phyloP scores from a whole-genome alignment of 352 stramenopile species.

The Phytophthora idaei region DNA sequence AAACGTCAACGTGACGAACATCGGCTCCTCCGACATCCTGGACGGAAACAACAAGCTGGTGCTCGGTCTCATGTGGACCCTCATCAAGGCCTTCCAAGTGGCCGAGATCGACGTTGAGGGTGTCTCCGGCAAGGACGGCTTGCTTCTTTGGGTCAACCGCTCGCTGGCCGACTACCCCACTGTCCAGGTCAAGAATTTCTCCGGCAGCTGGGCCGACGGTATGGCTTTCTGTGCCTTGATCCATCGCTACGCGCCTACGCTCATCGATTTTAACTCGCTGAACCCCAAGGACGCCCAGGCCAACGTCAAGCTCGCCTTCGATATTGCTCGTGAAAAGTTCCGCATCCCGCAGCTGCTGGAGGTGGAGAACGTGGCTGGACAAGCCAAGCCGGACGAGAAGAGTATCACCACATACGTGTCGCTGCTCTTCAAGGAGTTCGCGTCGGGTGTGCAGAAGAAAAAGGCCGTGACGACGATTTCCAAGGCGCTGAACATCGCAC shows the following conservation, averaged over 20 bases:
- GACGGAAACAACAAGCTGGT: conserved; percentile 93
- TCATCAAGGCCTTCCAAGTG: conserved; percentile 92
- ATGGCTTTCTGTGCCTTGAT: conserved; percentile 92
- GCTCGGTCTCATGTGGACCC: conserved; percentile 92
- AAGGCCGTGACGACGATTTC: conserved; percentile 89
- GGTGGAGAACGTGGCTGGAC: conserved; percentile 83
- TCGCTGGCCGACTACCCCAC: conserved; percentile 85
- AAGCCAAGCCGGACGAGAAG: conserved; percentile 91
- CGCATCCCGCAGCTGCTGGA: conserved; percentile 89
- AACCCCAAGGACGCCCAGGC: conserved; percentile 63
- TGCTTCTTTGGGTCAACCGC: conserved; percentile 91
- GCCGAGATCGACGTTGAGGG: conserved; percentile 88
- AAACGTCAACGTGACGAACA: conserved; percentile 91
- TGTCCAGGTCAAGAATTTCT: conserved; percentile 91
- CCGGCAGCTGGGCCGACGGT: conserved; percentile 83
- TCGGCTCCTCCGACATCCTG: conserved; percentile 92
- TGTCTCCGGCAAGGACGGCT: conserved; percentile 90
- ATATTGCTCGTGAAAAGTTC: conserved; percentile 84
- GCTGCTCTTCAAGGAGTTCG: conserved; percentile 92
- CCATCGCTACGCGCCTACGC: conserved; percentile 87
- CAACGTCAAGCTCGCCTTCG: conserved; percentile 87
- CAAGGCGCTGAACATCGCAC: conserved; percentile 91
- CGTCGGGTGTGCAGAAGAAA: conserved; percentile 89
- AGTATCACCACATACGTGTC: conserved; percentile 93
- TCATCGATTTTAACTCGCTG: conserved; percentile 85